Evolutionary conservation across 2,329 filamentous ascomycete genomes (phyloP).

Genomic region (Chaetomiaceae sp.): DNA sequence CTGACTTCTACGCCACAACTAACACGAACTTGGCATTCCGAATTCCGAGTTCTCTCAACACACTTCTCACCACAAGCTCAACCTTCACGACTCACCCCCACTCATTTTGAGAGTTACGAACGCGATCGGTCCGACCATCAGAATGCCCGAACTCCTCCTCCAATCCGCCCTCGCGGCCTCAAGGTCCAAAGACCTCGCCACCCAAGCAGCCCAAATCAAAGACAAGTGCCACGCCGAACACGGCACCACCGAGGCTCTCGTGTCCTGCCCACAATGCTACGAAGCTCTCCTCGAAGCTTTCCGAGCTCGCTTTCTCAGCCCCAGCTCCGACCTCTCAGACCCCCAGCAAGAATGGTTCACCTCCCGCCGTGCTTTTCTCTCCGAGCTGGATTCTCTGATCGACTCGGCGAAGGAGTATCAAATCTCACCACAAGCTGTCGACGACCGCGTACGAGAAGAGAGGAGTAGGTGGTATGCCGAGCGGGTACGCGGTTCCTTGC

Average conservation of each 20-base stretch:
- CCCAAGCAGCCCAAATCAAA: slow-evolving; percentile 41
- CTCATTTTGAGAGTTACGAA: no score
- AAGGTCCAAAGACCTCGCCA: slow-evolving; percentile 33
- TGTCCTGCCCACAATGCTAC: slow-evolving; percentile 48
- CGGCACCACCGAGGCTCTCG: slow-evolving; percentile 32
- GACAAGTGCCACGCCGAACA: slow-evolving; percentile 41
- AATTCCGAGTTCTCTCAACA: no score
- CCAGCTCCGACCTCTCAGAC: background rate
- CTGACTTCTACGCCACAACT: no score
- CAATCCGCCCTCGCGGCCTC: slow-evolving; percentile 20
- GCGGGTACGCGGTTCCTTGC: slow-evolving; percentile 22
- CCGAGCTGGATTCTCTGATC: slow-evolving; percentile 47
- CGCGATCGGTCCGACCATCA: no score
- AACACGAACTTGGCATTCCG: no score
- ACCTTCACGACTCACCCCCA: no score
- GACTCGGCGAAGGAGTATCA: slow-evolving; percentile 43
- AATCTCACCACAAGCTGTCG: slow-evolving; percentile 42
- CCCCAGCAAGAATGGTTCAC: slow-evolving; percentile 48
- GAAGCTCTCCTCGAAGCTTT: slow-evolving; percentile 44
- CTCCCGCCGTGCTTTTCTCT: slow-evolving; percentile 44
- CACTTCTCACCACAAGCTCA: no score
- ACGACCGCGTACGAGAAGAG: slow-evolving; percentile 47
- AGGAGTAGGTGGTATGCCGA: slow-evolving; percentile 51
- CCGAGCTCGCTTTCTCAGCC: slow-evolving; percentile 37
- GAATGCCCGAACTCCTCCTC: slow-evolving; percentile 27